Evolutionary conservation across 2,329 filamentous ascomycete species (phyloP).

Genomic region (Phoma sp.): DNA sequence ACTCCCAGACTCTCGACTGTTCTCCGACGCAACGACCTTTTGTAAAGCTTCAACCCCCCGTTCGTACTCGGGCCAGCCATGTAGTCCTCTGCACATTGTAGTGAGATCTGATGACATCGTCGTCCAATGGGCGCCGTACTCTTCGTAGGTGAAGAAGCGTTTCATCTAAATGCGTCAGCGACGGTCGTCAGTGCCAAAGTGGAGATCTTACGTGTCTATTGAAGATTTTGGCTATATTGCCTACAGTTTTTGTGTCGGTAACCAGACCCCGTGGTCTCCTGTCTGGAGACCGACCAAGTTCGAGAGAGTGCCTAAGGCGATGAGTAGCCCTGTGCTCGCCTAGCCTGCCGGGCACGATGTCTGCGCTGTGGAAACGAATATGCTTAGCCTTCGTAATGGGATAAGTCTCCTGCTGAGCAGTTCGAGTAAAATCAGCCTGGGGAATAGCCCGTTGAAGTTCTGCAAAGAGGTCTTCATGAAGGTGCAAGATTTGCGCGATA

Average conservation of each 20-base stretch:
- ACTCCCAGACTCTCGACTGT: conserved; percentile 64
- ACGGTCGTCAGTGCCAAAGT: conserved; percentile 34
- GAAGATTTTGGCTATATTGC: conserved; percentile 61
- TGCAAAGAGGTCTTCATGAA: conserved; percentile 81
- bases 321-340: conserved; percentile 43
- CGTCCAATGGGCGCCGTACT: conserved; percentile 90
- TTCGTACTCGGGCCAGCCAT: conserved; percentile 80
- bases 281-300: conserved; percentile 51
- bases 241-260: conserved; percentile 60
- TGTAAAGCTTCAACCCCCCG: conserved; percentile 84
- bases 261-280: conserved; percentile 46
- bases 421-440: conserved; percentile 60
- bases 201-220: conserved; percentile 54
- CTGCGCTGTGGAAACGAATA: conserved; percentile 56
- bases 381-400: conserved; percentile 49
- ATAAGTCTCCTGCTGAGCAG: conserved; percentile 39
- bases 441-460: conserved; percentile 76
- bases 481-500: conserved; percentile 76
- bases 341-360: conserved; percentile 50
- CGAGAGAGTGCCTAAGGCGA: conserved; percentile 53
- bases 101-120: conserved; percentile 80
- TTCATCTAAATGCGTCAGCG: conserved; percentile 64
- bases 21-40: conserved; percentile 73
- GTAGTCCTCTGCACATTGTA: conserved; percentile 69
- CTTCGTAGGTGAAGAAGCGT: conserved; percentile 85